A percentile compares a stretch with the other conserved stretches of the same genome.
These are phyloP conservation scores for Candolleomyces aberdarensis DNA, from an alignment of 768 basidiomycete genomes.

Conservation along the genomic window DNA sequence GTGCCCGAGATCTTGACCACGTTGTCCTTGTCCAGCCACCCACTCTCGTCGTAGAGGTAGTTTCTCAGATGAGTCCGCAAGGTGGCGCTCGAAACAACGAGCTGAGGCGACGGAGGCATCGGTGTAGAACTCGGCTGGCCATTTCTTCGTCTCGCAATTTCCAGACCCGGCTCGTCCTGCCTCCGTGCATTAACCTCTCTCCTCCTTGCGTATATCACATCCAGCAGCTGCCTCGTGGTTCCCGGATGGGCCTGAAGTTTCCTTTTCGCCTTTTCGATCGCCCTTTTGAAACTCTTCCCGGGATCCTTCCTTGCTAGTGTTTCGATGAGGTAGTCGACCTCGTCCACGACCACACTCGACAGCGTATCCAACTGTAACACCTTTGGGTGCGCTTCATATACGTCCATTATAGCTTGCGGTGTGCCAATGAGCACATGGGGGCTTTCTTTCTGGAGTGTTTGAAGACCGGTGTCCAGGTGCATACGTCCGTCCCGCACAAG, in stretches of 20 bases:
- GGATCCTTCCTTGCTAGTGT: conserved; percentile 41
- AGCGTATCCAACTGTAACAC: conserved; percentile 37
- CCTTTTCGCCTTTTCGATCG: conserved; percentile 34
- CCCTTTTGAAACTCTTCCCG: conserved; percentile 33
- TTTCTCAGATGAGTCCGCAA: conserved; percentile 52
- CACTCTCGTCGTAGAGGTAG: conserved; percentile 52
- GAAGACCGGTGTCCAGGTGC: conserved; percentile 38
- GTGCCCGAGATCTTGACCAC: conserved; percentile 32
- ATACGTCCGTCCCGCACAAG: conserved; percentile 52
- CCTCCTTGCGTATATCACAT: conserved; percentile 46
- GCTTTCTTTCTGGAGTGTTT: conserved; percentile 34
- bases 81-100: conserved; percentile 71
- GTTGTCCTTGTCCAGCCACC: conserved; percentile 51
- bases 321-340: conserved; percentile 70
- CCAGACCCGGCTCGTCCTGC: conserved; percentile 18
- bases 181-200: conserved; percentile 25
- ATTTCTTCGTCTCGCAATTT: conserved; percentile 8
- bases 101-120: conserved; percentile 43
- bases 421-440: conserved; percentile 74
- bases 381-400: conserved; percentile 40
- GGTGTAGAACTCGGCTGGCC: conserved; percentile 13
- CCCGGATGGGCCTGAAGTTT: conserved; percentile 54
- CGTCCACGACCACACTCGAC: conserved; percentile 67
- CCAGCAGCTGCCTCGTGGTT: conserved; percentile 56
- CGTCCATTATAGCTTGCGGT: conserved; percentile 63